phyloP scores from a whole-genome alignment of 1,284 basidiomycete species.

The Cryptococcus deneoformans region DNA sequence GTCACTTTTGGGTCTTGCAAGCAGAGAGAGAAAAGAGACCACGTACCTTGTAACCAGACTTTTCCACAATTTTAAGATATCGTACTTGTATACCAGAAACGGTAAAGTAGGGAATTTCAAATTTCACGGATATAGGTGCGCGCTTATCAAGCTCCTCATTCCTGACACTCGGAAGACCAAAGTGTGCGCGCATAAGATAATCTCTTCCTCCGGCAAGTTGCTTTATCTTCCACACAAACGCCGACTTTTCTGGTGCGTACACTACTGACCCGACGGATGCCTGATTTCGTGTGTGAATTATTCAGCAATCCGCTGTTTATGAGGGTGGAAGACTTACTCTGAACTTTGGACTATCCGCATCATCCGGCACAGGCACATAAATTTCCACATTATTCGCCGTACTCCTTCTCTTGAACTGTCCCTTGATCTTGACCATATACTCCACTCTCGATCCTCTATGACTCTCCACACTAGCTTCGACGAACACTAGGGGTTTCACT shows the following conservation, averaged over 20 bases:
- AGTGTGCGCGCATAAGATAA: conserved; percentile 94
- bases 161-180: conserved; percentile 85
- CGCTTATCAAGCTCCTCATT: conserved; percentile 84
- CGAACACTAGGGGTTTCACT: conserved; percentile 98
- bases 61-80: conserved; percentile 97
- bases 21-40: conserved; percentile 57
- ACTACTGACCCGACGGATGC: conserved; percentile 88
- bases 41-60: conserved; percentile 87
- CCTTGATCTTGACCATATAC: conserved; percentile 97
- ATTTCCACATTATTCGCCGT: conserved; percentile 99
- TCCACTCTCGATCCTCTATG: conserved; percentile 92
- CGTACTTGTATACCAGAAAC: conserved; percentile 92
- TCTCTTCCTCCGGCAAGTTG: conserved; percentile 88
- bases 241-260: conserved; percentile 92
- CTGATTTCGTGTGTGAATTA: conserved; percentile 47
- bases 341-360: conserved; percentile 98
- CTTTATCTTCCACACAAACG: conserved; percentile 98
- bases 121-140: conserved; percentile 93
- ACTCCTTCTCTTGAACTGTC: conserved; percentile 95
- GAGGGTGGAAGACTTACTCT: conserved; percentile 57
- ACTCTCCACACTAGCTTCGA: conserved; percentile 93
- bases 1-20: not conserved
- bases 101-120: conserved; percentile 98
- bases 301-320: not conserved
- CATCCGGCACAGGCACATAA: conserved; percentile 96